Percentiles rank a stretch among this genome's conserved stretches.
Evolutionary conservation across 2,329 filamentous ascomycete species (phyloP).

Genomic region (Pezizomycotina sp.): DNA sequence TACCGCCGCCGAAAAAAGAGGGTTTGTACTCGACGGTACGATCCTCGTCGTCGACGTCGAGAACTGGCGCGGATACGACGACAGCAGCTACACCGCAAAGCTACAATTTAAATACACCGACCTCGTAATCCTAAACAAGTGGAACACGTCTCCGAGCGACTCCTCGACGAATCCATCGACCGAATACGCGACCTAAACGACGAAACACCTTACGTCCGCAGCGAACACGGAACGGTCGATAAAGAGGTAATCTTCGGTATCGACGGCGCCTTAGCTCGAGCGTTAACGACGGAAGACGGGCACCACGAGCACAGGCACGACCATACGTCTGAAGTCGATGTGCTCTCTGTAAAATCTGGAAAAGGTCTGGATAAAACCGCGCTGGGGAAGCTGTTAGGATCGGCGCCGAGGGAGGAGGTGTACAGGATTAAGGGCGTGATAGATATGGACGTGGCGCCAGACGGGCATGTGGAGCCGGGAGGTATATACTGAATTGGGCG

Average conservation of each 20-base stretch:
- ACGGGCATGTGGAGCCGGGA: slow-evolving; percentile 28
- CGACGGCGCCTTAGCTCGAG: slow-evolving; percentile 47
- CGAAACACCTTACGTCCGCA: slow-evolving; percentile 66
- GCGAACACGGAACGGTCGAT: slow-evolving; percentile 59
- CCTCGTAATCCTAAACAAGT: slow-evolving; percentile 83
- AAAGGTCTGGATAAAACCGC: slow-evolving; percentile 35
- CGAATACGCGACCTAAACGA: slow-evolving; percentile 50
- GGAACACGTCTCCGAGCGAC: slow-evolving; percentile 59
- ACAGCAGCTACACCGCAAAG: slow-evolving; percentile 74
- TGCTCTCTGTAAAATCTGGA: slow-evolving; percentile 21
- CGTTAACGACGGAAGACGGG: slow-evolving; percentile 32
- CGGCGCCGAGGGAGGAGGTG: slow-evolving; percentile 78
- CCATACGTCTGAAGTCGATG: slow-evolving; percentile 23
- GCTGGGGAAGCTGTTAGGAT: slow-evolving; percentile 49
- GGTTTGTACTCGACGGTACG: slow-evolving; percentile 69
- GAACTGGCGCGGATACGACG: slow-evolving; percentile 87
- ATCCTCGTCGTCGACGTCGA: slow-evolving; percentile 83
- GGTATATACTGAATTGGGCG: slow-evolving; percentile 95
- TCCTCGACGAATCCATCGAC: slow-evolving; percentile 50
- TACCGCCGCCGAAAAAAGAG: slow-evolving; percentile 37
- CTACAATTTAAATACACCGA: slow-evolving; percentile 83
- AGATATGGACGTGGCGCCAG: slow-evolving; percentile 31
- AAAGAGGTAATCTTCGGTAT: slow-evolving; percentile 72
- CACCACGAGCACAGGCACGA: slow-evolving; percentile 22
- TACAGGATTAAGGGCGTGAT: slow-evolving; percentile 79